Evolutionary conservation across 441 rosid species (phyloP).

Genomic region (Omphalea diandra): DNA sequence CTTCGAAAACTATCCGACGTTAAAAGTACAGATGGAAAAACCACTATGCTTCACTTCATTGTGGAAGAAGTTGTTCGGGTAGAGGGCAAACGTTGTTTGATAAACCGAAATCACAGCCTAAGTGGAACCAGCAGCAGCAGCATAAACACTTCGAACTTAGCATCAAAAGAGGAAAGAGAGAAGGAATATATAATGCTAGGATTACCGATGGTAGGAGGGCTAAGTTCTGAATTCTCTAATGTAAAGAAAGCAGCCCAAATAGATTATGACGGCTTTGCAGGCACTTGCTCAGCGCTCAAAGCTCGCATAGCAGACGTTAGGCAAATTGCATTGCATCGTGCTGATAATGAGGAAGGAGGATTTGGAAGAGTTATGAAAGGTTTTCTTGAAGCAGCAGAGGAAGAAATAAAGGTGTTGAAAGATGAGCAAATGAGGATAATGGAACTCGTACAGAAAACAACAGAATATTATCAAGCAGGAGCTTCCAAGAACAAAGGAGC

Average conservation of each 20-base stretch:
- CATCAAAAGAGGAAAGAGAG: constrained; percentile 52
- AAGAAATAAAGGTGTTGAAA: constrained; percentile 45
- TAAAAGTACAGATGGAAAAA: constrained; percentile 74
- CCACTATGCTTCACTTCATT: constrained; percentile 85
- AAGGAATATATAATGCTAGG: constrained; percentile 71
- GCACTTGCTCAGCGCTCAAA: constrained; percentile 49
- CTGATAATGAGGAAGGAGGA: constrained; percentile 38
- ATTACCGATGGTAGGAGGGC: constrained; percentile 78
- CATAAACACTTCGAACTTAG: constrained; percentile 16
- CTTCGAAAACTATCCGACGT: constrained; percentile 83
- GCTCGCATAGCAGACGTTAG: constrained; percentile 47
- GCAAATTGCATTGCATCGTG: constrained; percentile 34
- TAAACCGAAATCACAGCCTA: constrained; percentile 44
- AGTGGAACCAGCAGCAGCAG: constrained; percentile 31
- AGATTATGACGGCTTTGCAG: constrained; percentile 51
- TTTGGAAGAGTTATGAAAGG: constrained; percentile 60
- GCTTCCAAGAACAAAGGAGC: constrained; percentile 51
- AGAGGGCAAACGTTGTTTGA: constrained; percentile 66
- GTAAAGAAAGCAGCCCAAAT: constrained; percentile 76
- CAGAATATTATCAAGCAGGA: constrained; percentile 81
- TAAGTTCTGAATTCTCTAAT: constrained; percentile 64
- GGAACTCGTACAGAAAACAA: constrained; percentile 65
- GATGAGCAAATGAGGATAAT: constrained; percentile 55
- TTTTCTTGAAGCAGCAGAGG: constrained; percentile 59
- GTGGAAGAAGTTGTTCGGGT: constrained; percentile 77